Percentiles rank a stretch among this genome's conserved stretches.
These are phyloP conservation scores for Syzygium aqueum DNA, from an alignment of 345 rosid genomes.

Conservation along the genomic window DNA sequence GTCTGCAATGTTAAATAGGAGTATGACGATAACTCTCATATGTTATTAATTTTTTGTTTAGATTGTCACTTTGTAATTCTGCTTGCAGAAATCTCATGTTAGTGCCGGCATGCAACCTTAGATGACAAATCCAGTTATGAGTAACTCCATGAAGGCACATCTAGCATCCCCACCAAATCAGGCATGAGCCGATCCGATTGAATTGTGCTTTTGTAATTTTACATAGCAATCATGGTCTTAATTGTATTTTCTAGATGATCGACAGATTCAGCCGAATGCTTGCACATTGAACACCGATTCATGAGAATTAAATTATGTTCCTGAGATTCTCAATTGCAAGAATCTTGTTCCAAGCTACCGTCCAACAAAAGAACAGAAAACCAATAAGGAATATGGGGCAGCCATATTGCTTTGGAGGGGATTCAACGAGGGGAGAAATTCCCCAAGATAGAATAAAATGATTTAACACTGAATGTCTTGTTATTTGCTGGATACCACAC, in stretches of 20 bases:
- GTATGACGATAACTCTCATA: too few species aligned
- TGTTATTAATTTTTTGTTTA: too few species aligned
- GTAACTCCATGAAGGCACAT: conserved; percentile 32
- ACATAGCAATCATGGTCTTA: background rate
- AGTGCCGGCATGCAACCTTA: conserved; percentile 35
- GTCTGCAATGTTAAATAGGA: too few species aligned
- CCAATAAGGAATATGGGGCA: background rate
- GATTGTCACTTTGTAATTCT: background rate
- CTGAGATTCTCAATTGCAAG: background rate
- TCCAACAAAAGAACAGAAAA: background rate
- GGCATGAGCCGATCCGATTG: conserved; percentile 17
- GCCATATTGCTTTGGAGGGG: background rate
- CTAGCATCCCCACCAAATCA: conserved; percentile 43
- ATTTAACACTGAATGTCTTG: background rate
- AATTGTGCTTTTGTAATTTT: background rate
- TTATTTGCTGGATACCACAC: background rate
- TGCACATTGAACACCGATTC: background rate
- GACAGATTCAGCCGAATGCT: background rate
- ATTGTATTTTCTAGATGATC: background rate
- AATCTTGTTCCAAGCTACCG: background rate
- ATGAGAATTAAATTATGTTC: background rate
- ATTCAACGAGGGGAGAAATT: background rate
- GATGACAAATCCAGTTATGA: conserved; percentile 32
- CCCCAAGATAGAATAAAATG: background rate
- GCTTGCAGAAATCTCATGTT: conserved; percentile 24